Percentiles rank a stretch among this genome's conserved stretches.
Conservation (phyloP, 768 basidiomycete species). For the Punctularia strigosozonata region DNA sequence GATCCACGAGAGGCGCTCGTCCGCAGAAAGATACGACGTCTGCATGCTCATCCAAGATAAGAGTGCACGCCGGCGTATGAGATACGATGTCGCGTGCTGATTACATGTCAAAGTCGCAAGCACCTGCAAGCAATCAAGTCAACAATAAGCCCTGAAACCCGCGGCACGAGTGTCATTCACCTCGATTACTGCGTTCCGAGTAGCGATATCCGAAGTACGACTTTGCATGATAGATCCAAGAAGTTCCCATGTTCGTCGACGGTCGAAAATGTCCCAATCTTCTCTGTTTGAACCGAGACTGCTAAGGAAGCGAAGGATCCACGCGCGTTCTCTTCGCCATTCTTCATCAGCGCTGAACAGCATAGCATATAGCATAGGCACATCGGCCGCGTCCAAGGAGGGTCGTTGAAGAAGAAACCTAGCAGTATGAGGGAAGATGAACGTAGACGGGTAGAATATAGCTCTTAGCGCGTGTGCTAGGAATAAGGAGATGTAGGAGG, state of each 20-base stretch:
- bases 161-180: slow-evolving; percentile 23
- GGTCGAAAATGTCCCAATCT: slow-evolving; percentile 75
- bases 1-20: slow-evolving; percentile 12
- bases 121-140: slow-evolving; percentile 31
- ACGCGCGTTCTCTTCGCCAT: slow-evolving; percentile 81
- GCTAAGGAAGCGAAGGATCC: slow-evolving; percentile 73
- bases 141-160: not conserved
- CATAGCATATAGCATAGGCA: slow-evolving; percentile 86
- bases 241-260: slow-evolving; percentile 83
- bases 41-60: slow-evolving; percentile 81
- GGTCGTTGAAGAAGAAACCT: slow-evolving; percentile 88
- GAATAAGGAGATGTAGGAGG: slow-evolving; percentile 71
- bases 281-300: no score
- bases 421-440: slow-evolving; percentile 78
- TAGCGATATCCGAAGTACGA: slow-evolving; percentile 34
- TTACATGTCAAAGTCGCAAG: slow-evolving; percentile 68
- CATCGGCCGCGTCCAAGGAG: slow-evolving; percentile 66
- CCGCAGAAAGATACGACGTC: slow-evolving; percentile 19
- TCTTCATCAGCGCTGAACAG: slow-evolving; percentile 70
- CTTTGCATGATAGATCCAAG: slow-evolving; percentile 75
- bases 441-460: slow-evolving; percentile 79
- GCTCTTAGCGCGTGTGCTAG: slow-evolving; percentile 72
- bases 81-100: slow-evolving; percentile 51
- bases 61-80: slow-evolving; percentile 61
- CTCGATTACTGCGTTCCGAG: slow-evolving; percentile 57